A percentile compares a stretch with the other conserved stretches of the same genome.
Evolutionary conservation across 73 alveolate genomes (phyloP).

Genomic region (Paramecium primaurelia): DNA sequence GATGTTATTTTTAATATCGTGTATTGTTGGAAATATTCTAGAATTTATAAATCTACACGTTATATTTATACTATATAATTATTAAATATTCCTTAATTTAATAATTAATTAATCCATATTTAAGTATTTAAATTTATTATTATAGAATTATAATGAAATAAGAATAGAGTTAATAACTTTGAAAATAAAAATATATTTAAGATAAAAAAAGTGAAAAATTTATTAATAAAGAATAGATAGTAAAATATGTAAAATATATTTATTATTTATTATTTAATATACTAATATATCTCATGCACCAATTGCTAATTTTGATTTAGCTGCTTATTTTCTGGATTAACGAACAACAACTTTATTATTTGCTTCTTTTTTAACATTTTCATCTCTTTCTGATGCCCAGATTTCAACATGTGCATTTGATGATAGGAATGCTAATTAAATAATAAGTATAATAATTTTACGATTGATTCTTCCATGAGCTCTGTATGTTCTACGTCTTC

Average conservation of each 20-base stretch:
- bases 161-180: neutral
- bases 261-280: neutral
- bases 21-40: neutral
- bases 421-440: constrained; percentile 73
- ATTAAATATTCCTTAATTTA: neutral
- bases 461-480: constrained; percentile 98
- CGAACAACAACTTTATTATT: constrained; percentile 61
- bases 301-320: constrained; percentile 73
- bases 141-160: too few relatives aligned
- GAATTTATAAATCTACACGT: constrained; percentile 1
- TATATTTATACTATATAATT: neutral
- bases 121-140: too few relatives aligned
- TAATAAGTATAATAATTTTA: neutral
- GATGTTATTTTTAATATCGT: neutral
- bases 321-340: constrained; percentile 73
- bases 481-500: constrained; percentile 98
- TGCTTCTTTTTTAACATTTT: constrained; percentile 88
- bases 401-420: constrained; percentile 91
- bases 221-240: too few relatives aligned
- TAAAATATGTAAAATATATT: neutral
- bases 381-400: constrained; percentile 85
- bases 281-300: constrained; percentile 56
- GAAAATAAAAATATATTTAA: neutral
- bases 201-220: too few relatives aligned
- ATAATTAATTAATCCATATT: neutral